Evolutionary conservation across 768 basidiomycete species (phyloP), one percentile per base, ranked within the genome.

Genomic region (Kwoniella sp.): DNA sequence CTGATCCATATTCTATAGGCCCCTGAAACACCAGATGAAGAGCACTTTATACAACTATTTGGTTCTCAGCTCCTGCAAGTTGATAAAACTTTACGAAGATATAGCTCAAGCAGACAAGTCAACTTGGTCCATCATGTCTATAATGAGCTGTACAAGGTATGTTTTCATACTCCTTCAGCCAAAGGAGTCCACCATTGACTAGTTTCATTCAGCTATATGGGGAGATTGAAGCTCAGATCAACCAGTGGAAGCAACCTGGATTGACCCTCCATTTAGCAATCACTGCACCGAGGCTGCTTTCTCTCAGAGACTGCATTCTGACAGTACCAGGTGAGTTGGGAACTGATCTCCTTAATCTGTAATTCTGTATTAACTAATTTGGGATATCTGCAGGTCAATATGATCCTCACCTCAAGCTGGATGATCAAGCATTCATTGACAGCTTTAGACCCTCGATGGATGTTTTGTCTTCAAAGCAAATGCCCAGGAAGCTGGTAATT

Each of bases 11-110:
- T 26, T 15, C 55, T 8, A 19, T 22, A 76, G 69, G 30, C 50
- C 0, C 76, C 76, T 8, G 76, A 80, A 54, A 77, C 76, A 9
- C 77, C 76, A 10, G 77, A 78, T 46, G 79, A 80, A 33, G 72
- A 72, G n/a, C 68, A 71, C 9, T 80, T 80, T 51, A 66, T 70
- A 0, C 72, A 77, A 55, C 66, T 65, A 8, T 80, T 70, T 52
- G 77, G 77, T 0, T 55, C 55, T 1, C 65, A 62, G 29, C 46
- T 77, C 24, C 55, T 58, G n/a, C 52, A 53, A 2, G 60, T 77
- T 30, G 55, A 74, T 37, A 59, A 61, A 25, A 51, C 59, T 21
- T 57, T 77, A 22, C 19, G 63, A 17, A 60, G 58, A 30, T 77
- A 77, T 36, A 55, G 59, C 1, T 55, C 60, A 0, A 72, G 55